These are phyloP conservation scores for Chaetomiaceae sp. DNA, from an alignment of 2,329 filamentous ascomycete genomes.

Conservation along the genomic window DNA sequence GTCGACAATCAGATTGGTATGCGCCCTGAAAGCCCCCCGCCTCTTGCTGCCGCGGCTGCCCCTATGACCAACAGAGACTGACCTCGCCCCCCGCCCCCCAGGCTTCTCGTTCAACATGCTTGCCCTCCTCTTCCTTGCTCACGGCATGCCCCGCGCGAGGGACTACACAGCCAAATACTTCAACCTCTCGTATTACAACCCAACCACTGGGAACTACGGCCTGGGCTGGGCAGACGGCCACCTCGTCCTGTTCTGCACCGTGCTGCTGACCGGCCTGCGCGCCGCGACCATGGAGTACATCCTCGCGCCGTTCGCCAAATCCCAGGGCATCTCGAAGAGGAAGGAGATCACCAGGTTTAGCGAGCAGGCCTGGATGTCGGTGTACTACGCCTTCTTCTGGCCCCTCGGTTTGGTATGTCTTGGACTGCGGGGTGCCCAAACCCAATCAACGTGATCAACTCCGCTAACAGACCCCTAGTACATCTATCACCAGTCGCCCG, in stretches of 20 bases:
- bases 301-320: conserved; percentile 69
- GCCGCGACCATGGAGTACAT: conserved; percentile 84
- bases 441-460: too few species aligned
- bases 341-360: conserved; percentile 81
- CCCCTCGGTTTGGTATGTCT: conserved; percentile 74
- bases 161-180: conserved; percentile 83
- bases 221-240: conserved; percentile 75
- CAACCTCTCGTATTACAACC: conserved; percentile 76
- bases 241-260: conserved; percentile 71
- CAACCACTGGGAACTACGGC: conserved; percentile 62
- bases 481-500: conserved; percentile 70
- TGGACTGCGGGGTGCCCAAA: too few species aligned
- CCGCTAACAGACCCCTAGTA: conserved; percentile 50
- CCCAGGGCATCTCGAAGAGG: conserved; percentile 65
- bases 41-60: not conserved
- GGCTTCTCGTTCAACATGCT: conserved; percentile 83
- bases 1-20: conserved; percentile 77
- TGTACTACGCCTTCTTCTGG: conserved; percentile 83
- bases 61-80: conserved; percentile 2
- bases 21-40: too few species aligned
- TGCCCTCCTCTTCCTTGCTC: conserved; percentile 74
- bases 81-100: conserved; percentile 36
- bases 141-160: conserved; percentile 76
- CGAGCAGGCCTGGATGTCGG: conserved; percentile 86
- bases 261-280: conserved; percentile 82